Conservation (phyloP, 768 basidiomycete species). For the Exidia glandulosa region DNA sequence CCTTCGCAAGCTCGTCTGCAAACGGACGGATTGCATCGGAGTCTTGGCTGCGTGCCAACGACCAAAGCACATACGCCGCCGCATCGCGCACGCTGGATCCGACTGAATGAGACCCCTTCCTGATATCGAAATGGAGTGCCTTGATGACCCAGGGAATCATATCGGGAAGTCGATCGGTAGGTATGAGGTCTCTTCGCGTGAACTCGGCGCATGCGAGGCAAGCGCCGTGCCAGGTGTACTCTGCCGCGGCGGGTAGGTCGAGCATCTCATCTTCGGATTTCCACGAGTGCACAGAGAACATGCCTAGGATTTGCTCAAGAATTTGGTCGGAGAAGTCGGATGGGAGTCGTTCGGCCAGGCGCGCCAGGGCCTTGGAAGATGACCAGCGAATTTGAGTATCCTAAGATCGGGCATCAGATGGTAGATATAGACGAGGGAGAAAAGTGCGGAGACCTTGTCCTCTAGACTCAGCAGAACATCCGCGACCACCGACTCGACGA, state of each 20-base stretch:
- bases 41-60: conserved; percentile 72
- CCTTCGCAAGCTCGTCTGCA: conserved; percentile 52
- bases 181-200: conserved; percentile 69
- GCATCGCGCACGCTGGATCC: conserved; percentile 93
- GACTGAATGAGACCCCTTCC: conserved; percentile 85
- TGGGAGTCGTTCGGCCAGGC: conserved; percentile 74
- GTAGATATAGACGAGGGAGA: conserved; percentile 1
- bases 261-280: conserved; percentile 46
- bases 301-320: conserved; percentile 60
- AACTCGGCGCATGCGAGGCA: conserved; percentile 89
- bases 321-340: conserved; percentile 66
- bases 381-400: conserved; percentile 94
- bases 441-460: conserved; percentile 56
- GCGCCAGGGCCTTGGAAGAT: conserved; percentile 82
- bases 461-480: conserved; percentile 61
- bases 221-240: conserved; percentile 90
- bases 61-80: conserved; percentile 91
- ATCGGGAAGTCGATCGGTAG: conserved; percentile 41
- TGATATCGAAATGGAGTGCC: conserved; percentile 85
- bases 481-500: conserved; percentile 64
- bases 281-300: conserved; percentile 69
- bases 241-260: conserved; percentile 66
- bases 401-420: conserved; percentile 30
- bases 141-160: conserved; percentile 74
- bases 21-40: conserved; percentile 46